Base-by-base conservation (phyloP, 2,329 filamentous ascomycete genomes). In the Chaetothyriales sp. region DNA sequence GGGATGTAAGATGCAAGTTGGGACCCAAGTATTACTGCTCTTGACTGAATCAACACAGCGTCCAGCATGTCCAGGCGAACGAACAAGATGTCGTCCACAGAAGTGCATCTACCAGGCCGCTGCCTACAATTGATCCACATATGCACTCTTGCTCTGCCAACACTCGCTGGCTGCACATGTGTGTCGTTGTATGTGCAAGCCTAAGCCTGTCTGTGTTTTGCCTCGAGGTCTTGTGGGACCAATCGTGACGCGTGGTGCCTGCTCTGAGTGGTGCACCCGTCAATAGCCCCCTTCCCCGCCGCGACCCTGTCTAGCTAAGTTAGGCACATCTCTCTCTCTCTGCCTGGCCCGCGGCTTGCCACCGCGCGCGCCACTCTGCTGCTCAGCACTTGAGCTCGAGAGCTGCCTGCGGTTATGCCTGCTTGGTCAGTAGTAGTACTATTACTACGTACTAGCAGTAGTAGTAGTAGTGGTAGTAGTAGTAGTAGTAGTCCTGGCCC, bases 271-370 rank as follows among this genome's bases (percentile, higher is more conserved):
- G 43, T 19, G n/a, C n/a, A n/a, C n/a, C 18, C 43, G 5, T 7
- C 20, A 43, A 40, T 49, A 53, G 43, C 53, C 54, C 10, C 44
- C 45, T 43, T 4, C 51, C 55, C 37, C 55, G 53, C 22, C 46
- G 49, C 47, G 49, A 33, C 46, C 51, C 51, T 47, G 49, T 22
- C 22, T 44, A n/a, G n/a, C n/a, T n/a, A n/a, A n/a, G n/a, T n/a
- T 22, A 18, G 43, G 33, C 9, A 20, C 49, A 46, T 20, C 18
- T n/a, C 13, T 29, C 13, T 47, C 43, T 28, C 29, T 20, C 6
- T 5, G 44, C 15, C 10, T 7, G 10, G 9, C 7, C 29, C 10
- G 7, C 3, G 7, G 29, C 7, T 13, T 33, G 29, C 29, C 46
- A 22, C 51, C 51, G 50, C 53, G 48, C 18, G 47, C 43, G 37